Percentiles rank a stretch among this genome's conserved stretches.
Evolutionary conservation across 179 eudicot species (phyloP).

Genomic region (Beta lomatogona): DNA sequence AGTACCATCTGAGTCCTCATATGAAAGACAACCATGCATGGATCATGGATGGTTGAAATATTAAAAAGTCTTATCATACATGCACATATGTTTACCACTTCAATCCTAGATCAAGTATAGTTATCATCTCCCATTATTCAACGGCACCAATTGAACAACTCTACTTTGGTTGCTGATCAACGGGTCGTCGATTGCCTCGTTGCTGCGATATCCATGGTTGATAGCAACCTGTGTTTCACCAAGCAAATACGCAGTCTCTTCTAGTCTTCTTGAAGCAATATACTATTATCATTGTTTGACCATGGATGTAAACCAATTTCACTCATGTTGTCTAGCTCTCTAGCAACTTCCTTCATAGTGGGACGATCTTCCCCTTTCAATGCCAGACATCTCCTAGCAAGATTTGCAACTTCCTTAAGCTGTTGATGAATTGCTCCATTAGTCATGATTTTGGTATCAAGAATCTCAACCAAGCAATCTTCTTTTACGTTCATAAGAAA

Average conservation of each 20-base stretch:
- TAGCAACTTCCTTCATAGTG: constrained; percentile 25
- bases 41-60: no score
- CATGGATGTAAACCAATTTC: not conserved
- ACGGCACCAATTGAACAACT: not conserved
- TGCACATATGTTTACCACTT: no score
- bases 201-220: not conserved
- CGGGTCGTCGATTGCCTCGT: not conserved
- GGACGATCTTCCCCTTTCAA: constrained; percentile 21
- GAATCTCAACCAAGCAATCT: not conserved
- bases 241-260: not conserved
- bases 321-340: not conserved
- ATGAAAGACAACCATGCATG: no score
- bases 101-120: no score
- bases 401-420: constrained; percentile 18
- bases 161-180: not conserved
- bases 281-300: not conserved
- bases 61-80: no score
- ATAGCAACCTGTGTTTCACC: not conserved
- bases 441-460: constrained; percentile 3
- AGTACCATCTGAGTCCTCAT: no score
- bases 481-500: constrained; percentile 1
- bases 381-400: constrained; percentile 15
- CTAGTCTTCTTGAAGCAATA: not conserved
- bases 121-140: not conserved
- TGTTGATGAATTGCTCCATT: not conserved